Conservation (phyloP, 2,329 filamentous ascomycete genomes). For the Chaetomium olivaceum region DNA sequence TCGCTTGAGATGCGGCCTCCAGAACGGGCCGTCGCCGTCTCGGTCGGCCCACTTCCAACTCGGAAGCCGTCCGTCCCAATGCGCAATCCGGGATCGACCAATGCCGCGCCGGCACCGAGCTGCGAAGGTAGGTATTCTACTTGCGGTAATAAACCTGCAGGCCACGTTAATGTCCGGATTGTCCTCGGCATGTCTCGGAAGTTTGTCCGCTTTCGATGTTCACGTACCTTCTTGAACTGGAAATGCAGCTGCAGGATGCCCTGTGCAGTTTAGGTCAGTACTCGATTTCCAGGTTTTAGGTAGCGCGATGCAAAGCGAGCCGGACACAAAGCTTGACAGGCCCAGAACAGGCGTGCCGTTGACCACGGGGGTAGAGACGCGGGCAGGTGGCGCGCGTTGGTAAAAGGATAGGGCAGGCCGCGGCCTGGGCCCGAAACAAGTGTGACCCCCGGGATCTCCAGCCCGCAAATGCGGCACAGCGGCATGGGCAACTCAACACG, state of each 20-base stretch:
- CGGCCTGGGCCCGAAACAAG: slow-evolving; percentile 25
- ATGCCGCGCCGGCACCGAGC: slow-evolving; percentile 1
- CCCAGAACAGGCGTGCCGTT: not conserved
- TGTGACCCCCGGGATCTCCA: slow-evolving; percentile 14
- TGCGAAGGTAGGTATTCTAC: slow-evolving; percentile 36
- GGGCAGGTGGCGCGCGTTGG: slow-evolving; percentile 18
- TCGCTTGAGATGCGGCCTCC: slow-evolving; percentile 17
- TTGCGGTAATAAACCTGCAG: slow-evolving; percentile 59
- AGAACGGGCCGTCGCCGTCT: slow-evolving; percentile 23
- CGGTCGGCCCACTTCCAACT: not conserved
- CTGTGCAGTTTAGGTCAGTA: slow-evolving; percentile 46
- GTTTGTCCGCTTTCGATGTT: not conserved
- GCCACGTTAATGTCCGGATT: slow-evolving; percentile 26
- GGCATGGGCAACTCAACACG: slow-evolving; percentile 21
- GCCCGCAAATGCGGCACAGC: slow-evolving; percentile 17
- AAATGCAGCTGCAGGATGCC: slow-evolving; percentile 96
- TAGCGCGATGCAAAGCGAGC: not conserved
- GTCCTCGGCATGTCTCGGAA: slow-evolving; percentile 14
- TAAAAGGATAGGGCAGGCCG: slow-evolving; percentile 15
- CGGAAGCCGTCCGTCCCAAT: not conserved
- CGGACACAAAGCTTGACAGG: not conserved
- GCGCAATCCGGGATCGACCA: not conserved
- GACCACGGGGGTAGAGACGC: not conserved
- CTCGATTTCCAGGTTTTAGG: not conserved
- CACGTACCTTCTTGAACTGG: slow-evolving; percentile 90